A percentile compares a stretch with the other conserved stretches of the same genome.
These are phyloP conservation scores for Colletotrichum theobromicola DNA, from an alignment of 2,329 filamentous ascomycete genomes.

Conservation along the genomic window DNA sequence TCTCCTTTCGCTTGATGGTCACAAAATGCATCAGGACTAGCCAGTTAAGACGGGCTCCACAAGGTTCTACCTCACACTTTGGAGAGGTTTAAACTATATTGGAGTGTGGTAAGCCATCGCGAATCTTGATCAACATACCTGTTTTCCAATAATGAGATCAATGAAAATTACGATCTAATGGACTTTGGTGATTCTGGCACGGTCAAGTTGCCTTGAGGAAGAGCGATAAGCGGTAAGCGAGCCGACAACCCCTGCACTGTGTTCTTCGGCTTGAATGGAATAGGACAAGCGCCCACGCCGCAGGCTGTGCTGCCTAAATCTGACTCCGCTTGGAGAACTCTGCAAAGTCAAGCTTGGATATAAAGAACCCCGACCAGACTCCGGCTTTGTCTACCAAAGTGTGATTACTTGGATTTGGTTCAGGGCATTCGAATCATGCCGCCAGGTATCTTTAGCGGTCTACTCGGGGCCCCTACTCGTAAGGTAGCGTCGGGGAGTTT, in stretches of 20 bases:
- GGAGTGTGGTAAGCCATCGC: no score
- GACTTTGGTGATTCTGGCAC: no score
- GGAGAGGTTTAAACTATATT: no score
- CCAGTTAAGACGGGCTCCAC: no score
- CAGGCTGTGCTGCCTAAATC: not conserved
- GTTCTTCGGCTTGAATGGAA: not conserved
- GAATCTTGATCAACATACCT: no score
- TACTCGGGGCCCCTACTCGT: not conserved
- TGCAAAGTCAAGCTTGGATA: not conserved
- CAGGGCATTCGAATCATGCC: not conserved
- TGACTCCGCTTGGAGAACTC: not conserved
- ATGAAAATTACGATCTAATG: no score
- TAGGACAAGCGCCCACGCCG: not conserved
- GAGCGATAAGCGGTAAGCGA: not conserved
- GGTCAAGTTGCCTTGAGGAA: no score
- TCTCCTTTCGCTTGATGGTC: no score
- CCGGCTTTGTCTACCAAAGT: not conserved
- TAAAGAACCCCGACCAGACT: not conserved
- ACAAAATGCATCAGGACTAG: no score
- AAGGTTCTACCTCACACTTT: no score
- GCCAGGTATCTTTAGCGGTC: not conserved
- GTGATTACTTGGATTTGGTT: not conserved
- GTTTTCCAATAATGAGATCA: no score
- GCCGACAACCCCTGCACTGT: not conserved
- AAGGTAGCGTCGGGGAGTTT: not conserved